Conservation (phyloP, 1,284 basidiomycete species). For the Vanrija pseudolonga region DNA sequence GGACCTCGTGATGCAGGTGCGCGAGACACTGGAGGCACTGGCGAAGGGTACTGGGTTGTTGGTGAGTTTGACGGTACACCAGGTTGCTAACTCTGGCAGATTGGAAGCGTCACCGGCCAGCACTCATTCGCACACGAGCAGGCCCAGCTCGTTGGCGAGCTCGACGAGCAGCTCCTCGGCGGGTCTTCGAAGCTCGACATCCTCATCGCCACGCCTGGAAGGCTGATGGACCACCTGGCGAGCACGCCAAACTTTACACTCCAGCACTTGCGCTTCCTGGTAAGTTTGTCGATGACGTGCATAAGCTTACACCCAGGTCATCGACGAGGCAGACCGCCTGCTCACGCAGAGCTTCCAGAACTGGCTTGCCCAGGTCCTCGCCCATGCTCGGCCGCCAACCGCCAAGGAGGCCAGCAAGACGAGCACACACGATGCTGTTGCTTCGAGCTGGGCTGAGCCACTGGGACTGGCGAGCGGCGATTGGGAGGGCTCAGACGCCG, state of each 20-base stretch:
- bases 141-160: slow-evolving; percentile 36
- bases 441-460: slow-evolving; percentile 45
- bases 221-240: slow-evolving; percentile 88
- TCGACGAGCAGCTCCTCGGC: slow-evolving; percentile 37
- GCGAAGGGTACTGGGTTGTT: slow-evolving; percentile 81
- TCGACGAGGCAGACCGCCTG: slow-evolving; percentile 95
- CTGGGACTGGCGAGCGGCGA: slow-evolving; percentile 27
- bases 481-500: slow-evolving; percentile 16
- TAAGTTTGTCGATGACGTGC: slow-evolving; percentile 29
- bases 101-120: slow-evolving; percentile 48
- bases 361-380: slow-evolving; percentile 79
- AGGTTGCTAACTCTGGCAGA: slow-evolving; percentile 22
- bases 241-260: slow-evolving; percentile 85
- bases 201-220: slow-evolving; percentile 90
- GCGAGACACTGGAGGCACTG: slow-evolving; percentile 82
- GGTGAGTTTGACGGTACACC: slow-evolving; percentile 52
- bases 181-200: slow-evolving; percentile 89
- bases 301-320: slow-evolving; percentile 58
- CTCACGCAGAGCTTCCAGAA: slow-evolving; percentile 94
- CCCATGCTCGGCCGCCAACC: slow-evolving; percentile 60
- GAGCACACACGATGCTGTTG: slow-evolving; percentile 51
- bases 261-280: slow-evolving; percentile 89
- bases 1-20: slow-evolving; percentile 89
- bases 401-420: not conserved
- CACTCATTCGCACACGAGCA: slow-evolving; percentile 49